Evolutionary conservation across 495 filamentous ascomycete genomes (phyloP), one percentile per base, ranked within the genome.

Genomic region (Tirmania nivea): DNA sequence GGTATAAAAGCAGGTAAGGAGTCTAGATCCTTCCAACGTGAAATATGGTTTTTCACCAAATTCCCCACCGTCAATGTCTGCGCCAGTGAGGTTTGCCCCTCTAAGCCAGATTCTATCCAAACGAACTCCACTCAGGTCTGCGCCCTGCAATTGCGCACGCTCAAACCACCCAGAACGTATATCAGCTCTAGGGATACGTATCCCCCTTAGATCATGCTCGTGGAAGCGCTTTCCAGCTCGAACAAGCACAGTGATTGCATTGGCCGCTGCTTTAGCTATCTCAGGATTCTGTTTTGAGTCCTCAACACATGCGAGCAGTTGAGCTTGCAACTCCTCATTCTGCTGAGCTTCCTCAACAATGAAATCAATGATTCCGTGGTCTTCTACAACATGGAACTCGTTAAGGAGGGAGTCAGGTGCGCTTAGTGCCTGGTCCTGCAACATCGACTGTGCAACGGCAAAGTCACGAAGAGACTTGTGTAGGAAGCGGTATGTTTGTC

Each of bases 1-100:
- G 10, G 69, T 70, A 59, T 68, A 73, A n/a, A 42, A 42, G 36
- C 36, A 42, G 36, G 10, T 10, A 42, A n/a, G n/a, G n/a, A 42
- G n/a, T 9, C 9, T 9, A 42, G 36, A n/a, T n/a, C 36, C 36
- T n/a, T 9, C 10, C n/a, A n/a, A 10, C n/a, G 9, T 42, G 36
- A 42, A 42, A n/a, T 10, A 42, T n/a, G 36, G 36, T 42, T n/a
- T 42, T 42, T 42, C 36, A 10, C 36, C 36, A 42, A 42, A 42
- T 42, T 10, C 9, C n/a, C 9, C 36, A n/a, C 36, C 36, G n/a
- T n/a, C n/a, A 9, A 42, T 42, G 9, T 42, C 36, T 42, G 36
- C 36, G 9, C 36, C 36, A 10, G 10, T 42, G 9, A 42, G n/a
- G n/a, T 42, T n/a, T 42, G 36, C 36, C n/a, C 36, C 36, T 42